Evolutionary conservation across 768 basidiomycete genomes (phyloP), one percentile per base, ranked within the genome.

Genomic region (Leccinellum rugosiceps): DNA sequence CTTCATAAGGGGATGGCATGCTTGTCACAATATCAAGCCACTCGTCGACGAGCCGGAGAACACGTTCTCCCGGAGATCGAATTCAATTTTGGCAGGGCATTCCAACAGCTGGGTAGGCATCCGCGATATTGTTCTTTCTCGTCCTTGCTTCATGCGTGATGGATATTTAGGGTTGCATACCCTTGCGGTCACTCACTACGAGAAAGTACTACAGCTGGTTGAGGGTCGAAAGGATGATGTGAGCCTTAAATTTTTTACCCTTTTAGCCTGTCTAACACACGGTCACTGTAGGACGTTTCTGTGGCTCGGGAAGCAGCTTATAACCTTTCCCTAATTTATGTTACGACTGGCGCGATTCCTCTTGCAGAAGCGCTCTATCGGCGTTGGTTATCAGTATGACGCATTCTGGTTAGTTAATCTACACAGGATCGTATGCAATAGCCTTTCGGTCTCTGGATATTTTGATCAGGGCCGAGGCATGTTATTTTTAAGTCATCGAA

Each of bases 21-120:
- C 71, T 72, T 98, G 25, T 80, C 86, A 0, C 82, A 84, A 49
- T 99, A 98, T 70, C 83, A 93, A 17, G 76, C 78, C n/a, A 66
- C 89, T 2, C 79, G 88, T 14, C 77, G 75, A 44, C 72, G 63
- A 2, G 75, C 76, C 49, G 69, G 72, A 3, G 70, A 76, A 3
- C 77, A 61, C 3, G 53, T 75, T 3, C 62, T 80, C 23, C 81
- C 84, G 28, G 95, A 98, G 71, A 87, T 96, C 4, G 92, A 99
- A 57, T 98, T 83, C 70, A 99, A 99, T 71, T 91, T 95, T 67
- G 96, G 88, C 0, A 79, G 96, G 47, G 83, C 86, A 1, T 98
- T 97, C 69, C 96, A 98, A 67, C 90, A 94, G 58, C 77, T 97
- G n/a, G 91, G 94, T 93, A 59, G 54, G 81, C 64, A 6, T 53